Evolutionary conservation across 805 yeast species (phyloP).

Genomic region (Lachancea meyersii): DNA sequence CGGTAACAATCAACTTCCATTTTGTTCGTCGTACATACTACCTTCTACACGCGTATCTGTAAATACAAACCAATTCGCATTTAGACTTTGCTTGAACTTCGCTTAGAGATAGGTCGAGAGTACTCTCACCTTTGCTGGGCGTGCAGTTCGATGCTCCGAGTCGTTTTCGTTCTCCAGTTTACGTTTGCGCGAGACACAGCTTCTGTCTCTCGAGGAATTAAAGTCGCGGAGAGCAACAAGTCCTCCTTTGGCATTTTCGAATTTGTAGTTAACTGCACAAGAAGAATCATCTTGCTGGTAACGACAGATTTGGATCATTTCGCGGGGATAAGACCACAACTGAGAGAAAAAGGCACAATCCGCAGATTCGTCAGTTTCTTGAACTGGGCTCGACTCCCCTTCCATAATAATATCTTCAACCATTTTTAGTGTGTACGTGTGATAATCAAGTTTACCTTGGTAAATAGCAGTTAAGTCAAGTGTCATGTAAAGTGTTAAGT

Average conservation of each 20-base stretch:
- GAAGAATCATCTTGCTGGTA: not conserved
- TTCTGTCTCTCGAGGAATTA: not conserved
- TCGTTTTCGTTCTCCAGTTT: not conserved
- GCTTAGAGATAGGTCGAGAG: not conserved
- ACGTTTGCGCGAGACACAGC: not conserved
- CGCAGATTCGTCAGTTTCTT: not conserved
- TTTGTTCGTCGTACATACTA: not conserved
- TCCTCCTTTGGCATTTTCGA: constrained; percentile 1
- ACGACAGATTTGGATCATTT: not conserved
- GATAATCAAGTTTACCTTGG: not conserved
- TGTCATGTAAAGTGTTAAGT: no score
- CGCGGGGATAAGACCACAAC: constrained; percentile 5
- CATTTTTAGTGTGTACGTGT: not conserved
- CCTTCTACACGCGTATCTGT: constrained; percentile 3
- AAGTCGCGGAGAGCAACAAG: constrained; percentile 1
- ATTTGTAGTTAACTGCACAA: not conserved
- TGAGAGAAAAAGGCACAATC: not conserved
- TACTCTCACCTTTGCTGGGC: not conserved
- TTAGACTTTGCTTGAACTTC: not conserved
- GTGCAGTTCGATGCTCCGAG: not conserved
- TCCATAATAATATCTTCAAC: constrained; percentile 1
- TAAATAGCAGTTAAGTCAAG: not conserved
- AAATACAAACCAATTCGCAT: constrained; percentile 1
- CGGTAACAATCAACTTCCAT: constrained; percentile 1
- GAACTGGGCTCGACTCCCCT: not conserved